A percentile compares a stretch with the other conserved stretches of the same genome.
phyloP scores from a whole-genome alignment of 768 basidiomycete genomes.

The Dictyophora rubrovolvata region DNA sequence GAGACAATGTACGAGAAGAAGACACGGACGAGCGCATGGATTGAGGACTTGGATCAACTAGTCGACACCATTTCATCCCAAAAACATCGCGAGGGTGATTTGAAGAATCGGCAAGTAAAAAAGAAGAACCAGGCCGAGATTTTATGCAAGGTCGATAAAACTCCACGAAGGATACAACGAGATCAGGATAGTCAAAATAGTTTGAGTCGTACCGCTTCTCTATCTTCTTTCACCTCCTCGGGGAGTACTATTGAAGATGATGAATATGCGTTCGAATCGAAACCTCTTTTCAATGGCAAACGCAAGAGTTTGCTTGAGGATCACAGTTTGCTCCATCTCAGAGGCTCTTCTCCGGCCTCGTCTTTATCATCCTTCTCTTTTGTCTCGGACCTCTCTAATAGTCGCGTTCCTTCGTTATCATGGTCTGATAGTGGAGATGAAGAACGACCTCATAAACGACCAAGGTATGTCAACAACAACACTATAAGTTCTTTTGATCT shows the following conservation, averaged over 20 bases:
- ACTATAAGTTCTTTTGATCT: neutral
- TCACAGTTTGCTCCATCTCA: neutral
- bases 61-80: neutral
- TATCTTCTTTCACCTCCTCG: neutral
- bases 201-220: neutral
- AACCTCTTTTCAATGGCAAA: neutral
- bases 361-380: slow-evolving; percentile 3
- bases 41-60: slow-evolving; percentile 3
- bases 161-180: neutral
- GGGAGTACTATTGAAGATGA: neutral
- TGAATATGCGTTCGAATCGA: neutral
- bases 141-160: neutral
- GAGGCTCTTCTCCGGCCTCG: neutral
- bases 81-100: slow-evolving; percentile 1
- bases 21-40: slow-evolving; percentile 7
- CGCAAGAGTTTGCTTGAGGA: neutral
- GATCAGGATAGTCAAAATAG: neutral
- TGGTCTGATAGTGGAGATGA: slow-evolving; percentile 9
- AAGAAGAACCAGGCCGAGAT: neutral
- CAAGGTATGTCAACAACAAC: neutral
- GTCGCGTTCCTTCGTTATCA: slow-evolving; percentile 2
- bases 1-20: slow-evolving; percentile 22
- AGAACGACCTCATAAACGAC: slow-evolving; percentile 6
- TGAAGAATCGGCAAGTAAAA: neutral
- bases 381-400: neutral